These are phyloP conservation scores for Eucalyptus regnans DNA, from an alignment of 345 rosid genomes.

Conservation along the genomic window DNA sequence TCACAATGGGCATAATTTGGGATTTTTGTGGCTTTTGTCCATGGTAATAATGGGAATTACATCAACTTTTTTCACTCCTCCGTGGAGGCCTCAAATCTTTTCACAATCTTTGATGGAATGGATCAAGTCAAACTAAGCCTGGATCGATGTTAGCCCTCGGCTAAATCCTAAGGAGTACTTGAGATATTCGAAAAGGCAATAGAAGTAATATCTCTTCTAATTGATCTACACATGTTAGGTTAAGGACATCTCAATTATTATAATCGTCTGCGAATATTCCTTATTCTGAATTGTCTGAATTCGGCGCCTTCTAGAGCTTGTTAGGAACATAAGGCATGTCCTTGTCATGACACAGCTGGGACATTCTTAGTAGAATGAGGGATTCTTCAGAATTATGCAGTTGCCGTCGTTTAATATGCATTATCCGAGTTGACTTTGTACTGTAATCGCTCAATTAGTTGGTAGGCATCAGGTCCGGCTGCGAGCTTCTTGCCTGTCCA, in stretches of 20 bases:
- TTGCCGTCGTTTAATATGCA: background rate
- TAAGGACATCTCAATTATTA: background rate
- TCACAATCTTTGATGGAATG: background rate
- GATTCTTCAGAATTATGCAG: background rate
- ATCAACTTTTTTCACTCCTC: no score
- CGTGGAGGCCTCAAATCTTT: no score
- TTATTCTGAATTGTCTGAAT: background rate
- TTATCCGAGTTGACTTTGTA: background rate
- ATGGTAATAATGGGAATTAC: no score
- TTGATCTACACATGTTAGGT: rapidly evolving
- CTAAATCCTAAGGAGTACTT: background rate
- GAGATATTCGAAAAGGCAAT: background rate
- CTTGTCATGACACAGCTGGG: background rate
- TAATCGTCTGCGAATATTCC: background rate
- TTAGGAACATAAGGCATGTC: background rate
- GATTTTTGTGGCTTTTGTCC: no score
- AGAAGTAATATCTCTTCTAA: background rate
- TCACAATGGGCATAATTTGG: no score
- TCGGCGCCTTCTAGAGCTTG: background rate
- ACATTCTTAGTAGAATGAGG: background rate
- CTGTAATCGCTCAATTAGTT: no score
- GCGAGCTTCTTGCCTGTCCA: no score
- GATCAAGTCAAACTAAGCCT: background rate
- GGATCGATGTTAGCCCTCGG: background rate
- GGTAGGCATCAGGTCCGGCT: no score